Evolutionary conservation across 1,139 yeast species (phyloP).

Genomic region (Taphrina deformans): DNA sequence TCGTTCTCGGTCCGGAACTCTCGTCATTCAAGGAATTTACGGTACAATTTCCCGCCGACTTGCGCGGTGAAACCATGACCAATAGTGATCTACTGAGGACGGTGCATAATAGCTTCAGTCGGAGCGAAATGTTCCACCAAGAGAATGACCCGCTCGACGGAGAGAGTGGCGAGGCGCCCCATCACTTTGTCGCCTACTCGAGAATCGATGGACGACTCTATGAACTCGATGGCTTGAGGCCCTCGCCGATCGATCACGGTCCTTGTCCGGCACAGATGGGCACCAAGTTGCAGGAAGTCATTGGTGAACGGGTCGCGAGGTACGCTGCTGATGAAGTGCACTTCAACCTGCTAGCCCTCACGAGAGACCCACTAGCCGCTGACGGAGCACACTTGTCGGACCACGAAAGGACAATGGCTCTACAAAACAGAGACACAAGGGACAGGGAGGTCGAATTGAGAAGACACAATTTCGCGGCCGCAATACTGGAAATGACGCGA

Average conservation of each 20-base stretch:
- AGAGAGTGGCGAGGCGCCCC: slow-evolving; percentile 49
- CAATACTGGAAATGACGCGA: slow-evolving; percentile 46
- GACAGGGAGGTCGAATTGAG: slow-evolving; percentile 52
- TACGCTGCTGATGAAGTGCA: slow-evolving; percentile 56
- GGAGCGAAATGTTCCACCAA: slow-evolving; percentile 57
- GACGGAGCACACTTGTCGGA: slow-evolving; percentile 41
- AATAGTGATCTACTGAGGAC: slow-evolving; percentile 61
- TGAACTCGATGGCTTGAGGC: slow-evolving; percentile 67
- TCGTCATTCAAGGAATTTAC: slow-evolving; percentile 56
- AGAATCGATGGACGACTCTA: slow-evolving; percentile 54
- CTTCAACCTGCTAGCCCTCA: slow-evolving; percentile 61
- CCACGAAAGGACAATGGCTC: slow-evolving; percentile 41
- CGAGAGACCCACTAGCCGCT: slow-evolving; percentile 53
- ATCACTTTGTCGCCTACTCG: slow-evolving; percentile 62
- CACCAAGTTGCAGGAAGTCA: slow-evolving; percentile 49
- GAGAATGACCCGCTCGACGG: slow-evolving; percentile 49
- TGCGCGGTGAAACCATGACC: slow-evolving; percentile 62
- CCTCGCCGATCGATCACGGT: slow-evolving; percentile 60
- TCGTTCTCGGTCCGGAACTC: slow-evolving; percentile 57
- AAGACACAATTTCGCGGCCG: slow-evolving; percentile 58
- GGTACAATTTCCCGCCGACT: slow-evolving; percentile 27
- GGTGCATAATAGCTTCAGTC: slow-evolving; percentile 65
- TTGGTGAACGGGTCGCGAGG: slow-evolving; percentile 52
- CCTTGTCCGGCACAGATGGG: slow-evolving; percentile 52
- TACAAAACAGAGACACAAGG: slow-evolving; percentile 49